Conservation (phyloP, 2,329 filamentous ascomycete genomes). For the Rhynchosporium secalis region DNA sequence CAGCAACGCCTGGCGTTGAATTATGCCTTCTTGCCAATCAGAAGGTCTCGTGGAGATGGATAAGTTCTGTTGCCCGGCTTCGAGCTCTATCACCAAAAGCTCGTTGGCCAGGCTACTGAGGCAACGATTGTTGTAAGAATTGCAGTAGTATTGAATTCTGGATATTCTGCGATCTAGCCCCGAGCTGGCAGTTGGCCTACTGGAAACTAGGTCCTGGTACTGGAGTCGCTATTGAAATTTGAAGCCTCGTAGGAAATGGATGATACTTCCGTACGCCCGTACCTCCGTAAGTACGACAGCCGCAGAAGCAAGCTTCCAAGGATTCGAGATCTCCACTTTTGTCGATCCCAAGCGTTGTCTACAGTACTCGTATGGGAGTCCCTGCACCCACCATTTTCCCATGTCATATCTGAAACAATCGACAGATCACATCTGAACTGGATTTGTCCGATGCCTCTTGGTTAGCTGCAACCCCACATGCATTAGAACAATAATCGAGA, state of each 20-base stretch:
- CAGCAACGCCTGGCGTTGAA: constrained; percentile 5
- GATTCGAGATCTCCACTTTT: constrained; percentile 19
- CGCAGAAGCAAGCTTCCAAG: constrained; percentile 2
- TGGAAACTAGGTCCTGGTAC: constrained; percentile 12
- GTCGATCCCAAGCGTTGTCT: constrained; percentile 22
- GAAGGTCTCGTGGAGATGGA: not conserved
- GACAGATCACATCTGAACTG: constrained; percentile 15
- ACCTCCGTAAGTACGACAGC: too few relatives aligned
- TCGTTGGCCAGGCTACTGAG: not conserved
- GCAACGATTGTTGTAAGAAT: not conserved
- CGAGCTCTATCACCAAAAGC: not conserved
- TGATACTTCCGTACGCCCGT: too few relatives aligned
- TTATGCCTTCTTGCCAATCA: too few relatives aligned
- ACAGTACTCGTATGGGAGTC: constrained; percentile 15
- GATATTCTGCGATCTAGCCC: constrained; percentile 1
- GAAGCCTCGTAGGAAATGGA: constrained; percentile 16
- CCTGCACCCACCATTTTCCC: not conserved
- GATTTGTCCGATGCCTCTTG: constrained; percentile 1
- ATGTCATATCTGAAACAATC: constrained; percentile 17
- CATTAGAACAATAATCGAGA: not conserved
- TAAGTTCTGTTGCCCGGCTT: not conserved
- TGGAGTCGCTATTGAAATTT: constrained; percentile 13
- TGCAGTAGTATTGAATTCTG: constrained; percentile 9
- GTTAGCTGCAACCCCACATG: not conserved
- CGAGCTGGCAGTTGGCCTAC: constrained; percentile 8